Evolutionary conservation across 1,284 basidiomycete species (phyloP).

Genomic region (Cutaneotrichosporon cutaneum): DNA sequence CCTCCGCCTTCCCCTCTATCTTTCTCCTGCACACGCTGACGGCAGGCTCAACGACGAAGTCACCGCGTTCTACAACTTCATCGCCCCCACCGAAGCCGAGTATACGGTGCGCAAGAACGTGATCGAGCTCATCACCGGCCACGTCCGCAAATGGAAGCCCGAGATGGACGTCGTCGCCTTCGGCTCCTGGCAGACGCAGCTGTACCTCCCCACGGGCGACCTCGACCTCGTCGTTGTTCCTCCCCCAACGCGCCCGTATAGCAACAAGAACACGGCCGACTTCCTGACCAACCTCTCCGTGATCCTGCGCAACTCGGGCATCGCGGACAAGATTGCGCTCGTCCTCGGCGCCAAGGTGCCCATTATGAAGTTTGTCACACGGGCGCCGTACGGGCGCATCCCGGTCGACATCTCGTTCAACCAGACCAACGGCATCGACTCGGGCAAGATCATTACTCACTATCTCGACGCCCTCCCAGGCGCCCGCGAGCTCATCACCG

Average conservation of each 20-base stretch:
- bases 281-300: constrained; percentile 54
- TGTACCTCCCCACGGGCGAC: constrained; percentile 86
- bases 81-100: constrained; percentile 80
- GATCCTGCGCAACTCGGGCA: constrained; percentile 55
- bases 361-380: constrained; percentile 87
- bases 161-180: constrained; percentile 84
- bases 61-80: constrained; percentile 78
- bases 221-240: constrained; percentile 59
- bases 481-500: constrained; percentile 64
- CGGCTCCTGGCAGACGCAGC: constrained; percentile 88
- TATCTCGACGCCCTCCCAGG: constrained; percentile 75
- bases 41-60: constrained; percentile 78
- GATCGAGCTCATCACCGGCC: constrained; percentile 69
- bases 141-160: constrained; percentile 66
- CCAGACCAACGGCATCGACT: constrained; percentile 77
- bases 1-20: neutral
- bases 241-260: constrained; percentile 45
- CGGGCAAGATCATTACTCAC: constrained; percentile 76
- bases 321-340: constrained; percentile 65
- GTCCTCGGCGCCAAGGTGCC: constrained; percentile 89
- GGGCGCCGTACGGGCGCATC: constrained; percentile 62
- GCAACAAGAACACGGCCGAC: constrained; percentile 44
- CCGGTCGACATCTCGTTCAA: constrained; percentile 89
- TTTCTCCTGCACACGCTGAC: neutral
- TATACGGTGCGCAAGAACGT: constrained; percentile 78